These are phyloP conservation scores for Penicillium glabrum DNA, from an alignment of 2,329 filamentous ascomycete genomes.

Conservation along the genomic window DNA sequence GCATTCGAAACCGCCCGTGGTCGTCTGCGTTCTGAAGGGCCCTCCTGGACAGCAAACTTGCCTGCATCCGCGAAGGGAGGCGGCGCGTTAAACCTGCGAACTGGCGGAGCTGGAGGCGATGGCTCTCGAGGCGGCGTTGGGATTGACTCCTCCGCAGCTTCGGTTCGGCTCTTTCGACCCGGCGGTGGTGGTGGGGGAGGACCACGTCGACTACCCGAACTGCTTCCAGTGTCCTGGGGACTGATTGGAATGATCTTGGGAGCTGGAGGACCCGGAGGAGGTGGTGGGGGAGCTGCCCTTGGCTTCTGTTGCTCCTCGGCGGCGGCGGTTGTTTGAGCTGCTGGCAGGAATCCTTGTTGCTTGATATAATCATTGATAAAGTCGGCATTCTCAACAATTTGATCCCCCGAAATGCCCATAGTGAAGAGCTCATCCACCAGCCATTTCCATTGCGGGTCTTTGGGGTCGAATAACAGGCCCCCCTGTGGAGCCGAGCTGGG, in stretches of 20 bases:
- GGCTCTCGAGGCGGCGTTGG: constrained; percentile 67
- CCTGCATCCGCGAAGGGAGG: constrained; percentile 88
- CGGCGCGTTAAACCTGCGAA: constrained; percentile 71
- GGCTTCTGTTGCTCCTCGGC: constrained; percentile 49
- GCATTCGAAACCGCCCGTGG: constrained; percentile 49
- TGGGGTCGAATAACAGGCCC: constrained; percentile 56
- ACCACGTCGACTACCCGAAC: constrained; percentile 53
- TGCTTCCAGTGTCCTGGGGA: constrained; percentile 62
- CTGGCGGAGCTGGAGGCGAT: constrained; percentile 61
- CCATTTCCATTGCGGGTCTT: constrained; percentile 62
- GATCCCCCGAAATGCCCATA: constrained; percentile 68
- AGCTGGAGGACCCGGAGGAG: constrained; percentile 58
- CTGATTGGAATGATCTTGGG: constrained; percentile 50
- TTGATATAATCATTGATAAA: constrained; percentile 69
- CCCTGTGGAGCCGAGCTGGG: constrained; percentile 28
- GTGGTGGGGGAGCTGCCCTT: constrained; percentile 62
- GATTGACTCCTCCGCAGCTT: constrained; percentile 57
- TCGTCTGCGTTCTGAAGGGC: constrained; percentile 48
- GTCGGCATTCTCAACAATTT: constrained; percentile 66
- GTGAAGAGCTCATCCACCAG: constrained; percentile 60
- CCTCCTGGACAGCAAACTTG: constrained; percentile 67
- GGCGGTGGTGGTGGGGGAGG: constrained; percentile 62
- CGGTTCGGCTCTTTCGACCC: constrained; percentile 46
- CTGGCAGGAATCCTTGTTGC: constrained; percentile 54
- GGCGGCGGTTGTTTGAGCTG: constrained; percentile 21